Evolutionary conservation across 768 basidiomycete genomes (phyloP).

Genomic region (Lactifluus rugatus): DNA sequence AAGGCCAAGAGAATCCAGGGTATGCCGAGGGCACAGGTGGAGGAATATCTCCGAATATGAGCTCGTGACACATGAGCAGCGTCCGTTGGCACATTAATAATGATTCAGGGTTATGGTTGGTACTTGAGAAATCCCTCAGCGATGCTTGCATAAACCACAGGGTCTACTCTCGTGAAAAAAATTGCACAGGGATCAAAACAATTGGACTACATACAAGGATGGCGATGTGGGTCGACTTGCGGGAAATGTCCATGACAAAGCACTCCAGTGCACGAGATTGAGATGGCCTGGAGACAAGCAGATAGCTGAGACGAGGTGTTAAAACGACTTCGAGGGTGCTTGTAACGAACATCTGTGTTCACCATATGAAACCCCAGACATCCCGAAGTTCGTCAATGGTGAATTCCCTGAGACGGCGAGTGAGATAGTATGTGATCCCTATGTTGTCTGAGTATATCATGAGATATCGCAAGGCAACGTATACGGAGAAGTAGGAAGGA

Average conservation of each 20-base stretch:
- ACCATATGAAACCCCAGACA: slow-evolving; percentile 90
- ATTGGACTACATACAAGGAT: slow-evolving; percentile 65
- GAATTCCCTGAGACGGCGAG: slow-evolving; percentile 58
- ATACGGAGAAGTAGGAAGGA: slow-evolving; percentile 86
- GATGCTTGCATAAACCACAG: slow-evolving; percentile 99
- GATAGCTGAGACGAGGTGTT: slow-evolving; percentile 51
- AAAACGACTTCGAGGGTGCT: slow-evolving; percentile 27
- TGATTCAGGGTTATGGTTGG: slow-evolving; percentile 54
- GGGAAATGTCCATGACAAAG: slow-evolving; percentile 82
- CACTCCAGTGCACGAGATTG: slow-evolving; percentile 88
- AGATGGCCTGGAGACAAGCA: slow-evolving; percentile 87
- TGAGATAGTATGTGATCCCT: slow-evolving; percentile 86
- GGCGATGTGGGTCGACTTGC: slow-evolving; percentile 89
- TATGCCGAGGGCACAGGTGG: slow-evolving; percentile 60
- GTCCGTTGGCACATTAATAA: slow-evolving; percentile 90
- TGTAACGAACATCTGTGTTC: slow-evolving; percentile 16
- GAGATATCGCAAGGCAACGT: slow-evolving; percentile 87
- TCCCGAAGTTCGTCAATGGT: slow-evolving; percentile 65
- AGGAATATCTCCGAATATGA: slow-evolving; percentile 87
- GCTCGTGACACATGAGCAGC: slow-evolving; percentile 85
- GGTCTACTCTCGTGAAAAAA: slow-evolving; percentile 43
- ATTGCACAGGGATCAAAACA: slow-evolving; percentile 17
- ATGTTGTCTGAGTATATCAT: slow-evolving; percentile 76
- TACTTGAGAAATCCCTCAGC: slow-evolving; percentile 63
- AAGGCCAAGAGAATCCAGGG: slow-evolving; percentile 42